Conservation (phyloP, 768 basidiomycete genomes). For the Leccinum imitatum region DNA sequence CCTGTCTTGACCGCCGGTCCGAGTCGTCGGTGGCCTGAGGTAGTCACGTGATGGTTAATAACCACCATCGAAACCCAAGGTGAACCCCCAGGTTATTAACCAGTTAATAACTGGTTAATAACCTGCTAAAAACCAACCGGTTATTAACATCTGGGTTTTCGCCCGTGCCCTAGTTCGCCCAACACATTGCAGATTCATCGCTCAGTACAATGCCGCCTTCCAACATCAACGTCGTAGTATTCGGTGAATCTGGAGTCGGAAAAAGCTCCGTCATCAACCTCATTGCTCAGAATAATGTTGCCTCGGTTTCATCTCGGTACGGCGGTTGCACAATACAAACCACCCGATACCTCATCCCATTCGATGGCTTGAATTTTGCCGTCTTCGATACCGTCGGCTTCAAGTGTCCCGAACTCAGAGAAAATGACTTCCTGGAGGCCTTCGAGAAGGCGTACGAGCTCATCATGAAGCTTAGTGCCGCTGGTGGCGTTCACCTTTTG, state of each 20-base stretch:
- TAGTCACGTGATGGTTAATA: no score
- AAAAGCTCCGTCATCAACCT: no score
- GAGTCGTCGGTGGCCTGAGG: no score
- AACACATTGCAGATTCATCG: conserved; percentile 2
- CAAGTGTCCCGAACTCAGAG: conserved; percentile 22
- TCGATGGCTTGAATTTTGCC: conserved; percentile 19
- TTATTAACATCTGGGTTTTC: no score
- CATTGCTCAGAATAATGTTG: conserved; percentile 19
- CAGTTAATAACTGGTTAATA: no score
- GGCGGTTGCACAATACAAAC: conserved; percentile 37
- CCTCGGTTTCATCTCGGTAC: conserved; percentile 24
- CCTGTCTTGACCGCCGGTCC: no score
- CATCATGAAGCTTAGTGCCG: conserved; percentile 26
- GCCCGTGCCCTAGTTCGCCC: neutral
- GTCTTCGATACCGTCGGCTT: conserved; percentile 38
- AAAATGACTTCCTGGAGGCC: conserved; percentile 26
- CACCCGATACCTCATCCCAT: conserved; percentile 25
- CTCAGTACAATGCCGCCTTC: neutral
- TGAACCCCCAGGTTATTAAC: no score
- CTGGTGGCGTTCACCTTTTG: conserved; percentile 42
- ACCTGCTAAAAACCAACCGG: no score
- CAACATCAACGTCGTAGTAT: conserved; percentile 33
- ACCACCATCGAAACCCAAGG: no score
- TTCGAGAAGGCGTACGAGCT: conserved; percentile 33
- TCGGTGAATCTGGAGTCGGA: no score